Conservation (phyloP, 768 basidiomycete genomes). For the Lyophyllum semitale region DNA sequence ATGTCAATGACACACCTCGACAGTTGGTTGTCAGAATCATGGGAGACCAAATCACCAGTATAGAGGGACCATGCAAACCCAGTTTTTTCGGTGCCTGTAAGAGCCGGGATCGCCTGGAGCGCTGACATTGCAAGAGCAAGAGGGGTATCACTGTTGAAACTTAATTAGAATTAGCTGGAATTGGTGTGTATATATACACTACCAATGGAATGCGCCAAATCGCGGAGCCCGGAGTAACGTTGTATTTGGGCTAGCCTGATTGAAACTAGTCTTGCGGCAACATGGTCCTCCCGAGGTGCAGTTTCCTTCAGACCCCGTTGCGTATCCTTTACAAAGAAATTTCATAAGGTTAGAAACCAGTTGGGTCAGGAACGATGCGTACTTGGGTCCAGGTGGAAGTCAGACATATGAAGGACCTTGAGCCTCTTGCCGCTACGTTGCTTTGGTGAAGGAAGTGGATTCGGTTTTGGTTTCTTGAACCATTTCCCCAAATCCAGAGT, state of each 20-base stretch:
- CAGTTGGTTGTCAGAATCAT: constrained; percentile 66
- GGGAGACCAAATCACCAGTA: constrained; percentile 76
- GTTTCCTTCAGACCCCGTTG: constrained; percentile 71
- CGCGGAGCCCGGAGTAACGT: constrained; percentile 64
- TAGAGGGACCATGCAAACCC: constrained; percentile 69
- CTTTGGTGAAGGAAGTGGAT: constrained; percentile 59
- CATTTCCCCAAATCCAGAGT: constrained; percentile 65
- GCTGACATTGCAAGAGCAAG: constrained; percentile 59
- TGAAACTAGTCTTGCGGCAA: constrained; percentile 59
- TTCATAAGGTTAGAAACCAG: background rate
- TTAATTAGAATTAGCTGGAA: constrained; percentile 1
- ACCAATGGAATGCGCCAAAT: constrained; percentile 68
- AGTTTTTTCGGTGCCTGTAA: constrained; percentile 59
- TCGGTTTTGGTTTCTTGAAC: constrained; percentile 80
- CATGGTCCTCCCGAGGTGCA: constrained; percentile 63
- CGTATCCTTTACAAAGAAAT: constrained; percentile 49
- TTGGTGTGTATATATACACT: background rate
- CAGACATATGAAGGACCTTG: constrained; percentile 77
- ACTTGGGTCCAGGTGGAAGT: constrained; percentile 78
- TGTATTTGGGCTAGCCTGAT: constrained; percentile 48
- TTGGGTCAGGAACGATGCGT: constrained; percentile 15
- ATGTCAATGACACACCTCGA: constrained; percentile 45
- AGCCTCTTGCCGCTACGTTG: constrained; percentile 63
- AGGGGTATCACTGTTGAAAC: constrained; percentile 57
- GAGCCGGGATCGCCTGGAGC: constrained; percentile 65